A percentile compares a stretch with the other conserved stretches of the same genome.
Evolutionary conservation across 106 monocot genomes (phyloP).

Genomic region (Dendrobium huoshanense): DNA sequence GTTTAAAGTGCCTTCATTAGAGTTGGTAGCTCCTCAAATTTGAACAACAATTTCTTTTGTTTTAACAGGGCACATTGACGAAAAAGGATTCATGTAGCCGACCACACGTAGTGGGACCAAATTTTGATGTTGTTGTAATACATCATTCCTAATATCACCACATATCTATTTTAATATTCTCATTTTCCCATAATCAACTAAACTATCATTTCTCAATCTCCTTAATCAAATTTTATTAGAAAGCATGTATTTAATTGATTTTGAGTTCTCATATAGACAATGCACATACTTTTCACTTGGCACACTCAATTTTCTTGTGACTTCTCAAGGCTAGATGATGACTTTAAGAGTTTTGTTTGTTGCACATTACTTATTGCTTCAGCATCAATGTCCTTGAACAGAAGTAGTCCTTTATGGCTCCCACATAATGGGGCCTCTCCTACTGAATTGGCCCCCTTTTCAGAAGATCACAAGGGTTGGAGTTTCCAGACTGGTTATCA

Average conservation of each 20-base stretch:
- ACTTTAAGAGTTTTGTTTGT: not conserved
- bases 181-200: not conserved
- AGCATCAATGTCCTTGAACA: not conserved
- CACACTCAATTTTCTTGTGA: not conserved
- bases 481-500: constrained; percentile 1
- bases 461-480: constrained; percentile 1
- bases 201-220: no score
- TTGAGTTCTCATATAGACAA: not conserved
- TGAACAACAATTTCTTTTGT: no score
- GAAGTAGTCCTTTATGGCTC: not conserved
- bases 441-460: not conserved
- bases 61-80: no score
- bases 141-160: no score
- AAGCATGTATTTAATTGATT: not conserved
- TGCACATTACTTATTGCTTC: not conserved
- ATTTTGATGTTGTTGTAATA: not conserved
- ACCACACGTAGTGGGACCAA: accelerated
- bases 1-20: no score
- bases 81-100: no score
- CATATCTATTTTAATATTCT: not conserved
- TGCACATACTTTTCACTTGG: not conserved
- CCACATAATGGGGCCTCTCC: not conserved
- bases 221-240: not conserved
- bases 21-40: no score
- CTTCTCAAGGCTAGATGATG: not conserved